Evolutionary conservation across 495 filamentous ascomycete genomes (phyloP).

Genomic region (Penicillium lividum): DNA sequence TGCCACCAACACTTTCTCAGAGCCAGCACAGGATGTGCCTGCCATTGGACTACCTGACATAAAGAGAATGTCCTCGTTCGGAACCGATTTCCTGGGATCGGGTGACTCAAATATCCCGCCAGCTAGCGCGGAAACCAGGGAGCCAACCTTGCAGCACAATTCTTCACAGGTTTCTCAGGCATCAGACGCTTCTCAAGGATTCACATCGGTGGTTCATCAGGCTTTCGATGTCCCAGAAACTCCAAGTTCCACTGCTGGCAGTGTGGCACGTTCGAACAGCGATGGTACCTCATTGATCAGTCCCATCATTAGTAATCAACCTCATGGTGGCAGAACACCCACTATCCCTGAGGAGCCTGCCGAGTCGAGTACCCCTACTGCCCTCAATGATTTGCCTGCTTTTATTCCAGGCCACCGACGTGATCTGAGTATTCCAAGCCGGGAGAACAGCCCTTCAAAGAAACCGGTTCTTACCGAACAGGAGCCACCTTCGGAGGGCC

Average conservation of each 20-base stretch:
- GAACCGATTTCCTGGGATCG: constrained; percentile 39
- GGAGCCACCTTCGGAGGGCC: constrained; percentile 40
- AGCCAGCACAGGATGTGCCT: constrained; percentile 17
- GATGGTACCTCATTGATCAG: constrained; percentile 66
- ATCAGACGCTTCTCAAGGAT: constrained; percentile 40
- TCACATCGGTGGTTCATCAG: constrained; percentile 67
- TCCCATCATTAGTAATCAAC: constrained; percentile 61
- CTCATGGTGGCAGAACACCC: constrained; percentile 47
- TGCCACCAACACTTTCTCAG: constrained; percentile 5
- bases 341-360: constrained; percentile 59
- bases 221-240: constrained; percentile 69
- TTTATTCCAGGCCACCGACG: constrained; percentile 61
- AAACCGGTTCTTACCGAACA: constrained; percentile 52
- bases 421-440: constrained; percentile 61
- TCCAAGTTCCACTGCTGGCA: constrained; percentile 51
- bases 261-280: constrained; percentile 61
- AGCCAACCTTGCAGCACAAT: constrained; percentile 49
- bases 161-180: constrained; percentile 42
- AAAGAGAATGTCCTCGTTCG: constrained; percentile 66
- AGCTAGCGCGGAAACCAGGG: constrained; percentile 16
- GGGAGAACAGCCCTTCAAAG: constrained; percentile 63
- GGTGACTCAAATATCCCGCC: constrained; percentile 19
- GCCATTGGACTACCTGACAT: constrained; percentile 58
- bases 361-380: constrained; percentile 37
- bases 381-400: constrained; percentile 22